phyloP scores from a whole-genome alignment of 2,329 filamentous ascomycete genomes.

The Proliferodiscus dingleyae region DNA sequence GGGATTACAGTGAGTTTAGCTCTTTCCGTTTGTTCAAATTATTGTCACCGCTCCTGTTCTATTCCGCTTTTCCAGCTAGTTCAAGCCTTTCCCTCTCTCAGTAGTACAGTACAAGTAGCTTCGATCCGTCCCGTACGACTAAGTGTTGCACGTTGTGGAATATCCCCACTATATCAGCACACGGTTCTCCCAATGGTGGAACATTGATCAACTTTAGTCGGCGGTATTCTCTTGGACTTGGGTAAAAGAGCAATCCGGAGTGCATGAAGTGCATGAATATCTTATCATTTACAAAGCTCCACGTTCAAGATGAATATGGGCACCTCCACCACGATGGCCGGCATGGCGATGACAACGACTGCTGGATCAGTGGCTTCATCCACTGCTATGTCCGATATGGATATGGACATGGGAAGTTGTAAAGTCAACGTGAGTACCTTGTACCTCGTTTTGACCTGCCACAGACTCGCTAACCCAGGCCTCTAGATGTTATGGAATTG shows the following conservation, averaged over 20 bases:
- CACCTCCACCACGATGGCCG: slow-evolving; percentile 9
- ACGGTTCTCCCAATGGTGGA: too few relatives aligned
- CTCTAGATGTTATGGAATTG: slow-evolving; percentile 75
- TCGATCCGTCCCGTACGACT: too few relatives aligned
- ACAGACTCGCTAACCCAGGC: slow-evolving; percentile 1
- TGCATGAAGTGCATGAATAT: neutral
- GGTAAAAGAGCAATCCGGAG: too few relatives aligned
- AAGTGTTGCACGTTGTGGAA: too few relatives aligned
- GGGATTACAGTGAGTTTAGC: too few relatives aligned
- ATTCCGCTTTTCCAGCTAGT: neutral
- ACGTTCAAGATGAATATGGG: slow-evolving; percentile 20
- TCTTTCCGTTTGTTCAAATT: too few relatives aligned
- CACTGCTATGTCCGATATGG: slow-evolving; percentile 2
- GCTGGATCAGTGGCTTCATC: slow-evolving; percentile 5
- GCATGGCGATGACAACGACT: slow-evolving; percentile 8
- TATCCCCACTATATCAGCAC: too few relatives aligned
- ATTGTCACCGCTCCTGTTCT: too few relatives aligned
- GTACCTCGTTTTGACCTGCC: neutral
- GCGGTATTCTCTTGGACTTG: too few relatives aligned
- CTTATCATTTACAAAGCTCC: neutral
- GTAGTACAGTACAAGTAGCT: too few relatives aligned
- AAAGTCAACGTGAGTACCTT: slow-evolving; percentile 8
- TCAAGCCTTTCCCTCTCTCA: too few relatives aligned
- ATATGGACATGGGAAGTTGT: slow-evolving; percentile 13
- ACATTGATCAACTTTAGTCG: too few relatives aligned